A percentile compares a stretch with the other conserved stretches of the same genome.
These are phyloP conservation scores for Bauhinia variegata DNA, from an alignment of 306 rosid genomes.

Conservation along the genomic window DNA sequence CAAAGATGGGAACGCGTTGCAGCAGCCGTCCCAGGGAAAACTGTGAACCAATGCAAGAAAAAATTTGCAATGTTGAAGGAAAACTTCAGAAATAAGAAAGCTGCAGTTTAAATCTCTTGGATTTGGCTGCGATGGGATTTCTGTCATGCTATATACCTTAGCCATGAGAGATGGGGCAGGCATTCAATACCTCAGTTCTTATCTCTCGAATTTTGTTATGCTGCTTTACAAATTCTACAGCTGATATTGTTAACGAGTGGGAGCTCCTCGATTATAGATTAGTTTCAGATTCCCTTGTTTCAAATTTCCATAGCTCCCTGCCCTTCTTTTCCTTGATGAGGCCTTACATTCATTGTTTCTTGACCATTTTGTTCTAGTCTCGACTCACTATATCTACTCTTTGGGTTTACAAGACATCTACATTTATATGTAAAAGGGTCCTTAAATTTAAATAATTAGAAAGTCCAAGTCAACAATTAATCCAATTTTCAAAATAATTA, in stretches of 20 bases:
- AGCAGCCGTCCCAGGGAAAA: constrained; percentile 91
- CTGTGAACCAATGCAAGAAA: constrained; percentile 89
- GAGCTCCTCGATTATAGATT: constrained; percentile 14
- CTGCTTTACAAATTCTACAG: constrained; percentile 45
- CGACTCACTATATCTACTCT: neutral
- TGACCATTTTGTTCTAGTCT: neutral
- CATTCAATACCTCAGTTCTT: constrained; percentile 27
- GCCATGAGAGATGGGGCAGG: constrained; percentile 26
- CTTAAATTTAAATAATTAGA: no score
- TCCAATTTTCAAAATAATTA: no score
- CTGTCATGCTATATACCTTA: constrained; percentile 2
- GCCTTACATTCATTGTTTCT: constrained; percentile 15
- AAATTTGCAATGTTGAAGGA: constrained; percentile 83
- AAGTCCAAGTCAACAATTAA: no score
- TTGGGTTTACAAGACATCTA: neutral
- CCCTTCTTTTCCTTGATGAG: neutral
- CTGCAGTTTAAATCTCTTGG: constrained; percentile 45
- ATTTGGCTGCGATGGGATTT: constrained; percentile 1
- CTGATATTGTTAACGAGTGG: constrained; percentile 40
- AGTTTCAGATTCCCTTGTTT: constrained; percentile 26
- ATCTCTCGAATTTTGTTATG: constrained; percentile 37
- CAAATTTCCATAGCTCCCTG: neutral
- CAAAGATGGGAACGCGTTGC: constrained; percentile 98
- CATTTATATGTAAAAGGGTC: no score
- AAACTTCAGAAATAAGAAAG: constrained; percentile 86